A percentile compares a stretch with the other conserved stretches of the same genome.
Conservation (phyloP, 176 grass and related monocot genomes). For the Zea luxurians region DNA sequence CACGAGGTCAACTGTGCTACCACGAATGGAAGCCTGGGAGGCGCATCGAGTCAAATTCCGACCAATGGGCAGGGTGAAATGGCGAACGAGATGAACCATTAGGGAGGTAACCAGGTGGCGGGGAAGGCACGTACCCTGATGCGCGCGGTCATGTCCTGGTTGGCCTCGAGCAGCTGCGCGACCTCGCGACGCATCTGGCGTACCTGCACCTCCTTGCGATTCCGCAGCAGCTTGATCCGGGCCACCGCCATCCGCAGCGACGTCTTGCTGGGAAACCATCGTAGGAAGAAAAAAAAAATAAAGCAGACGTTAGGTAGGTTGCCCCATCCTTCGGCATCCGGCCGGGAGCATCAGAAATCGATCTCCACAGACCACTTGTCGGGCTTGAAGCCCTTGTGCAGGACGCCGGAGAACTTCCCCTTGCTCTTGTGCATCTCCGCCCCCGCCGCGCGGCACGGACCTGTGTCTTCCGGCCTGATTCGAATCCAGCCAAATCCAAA, state of each 20-base stretch:
- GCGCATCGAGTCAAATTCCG: background rate
- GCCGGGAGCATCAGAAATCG: background rate
- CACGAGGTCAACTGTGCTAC: background rate
- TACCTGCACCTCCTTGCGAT: conserved; percentile 63
- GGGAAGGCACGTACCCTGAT: conserved; percentile 55
- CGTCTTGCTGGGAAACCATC: conserved; percentile 63
- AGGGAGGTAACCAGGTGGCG: background rate
- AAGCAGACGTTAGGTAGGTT: background rate
- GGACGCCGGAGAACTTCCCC: conserved; percentile 74
- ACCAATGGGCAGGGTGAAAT: background rate
- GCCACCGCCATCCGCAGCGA: conserved; percentile 80
- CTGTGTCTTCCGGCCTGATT: conserved; percentile 16
- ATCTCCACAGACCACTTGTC: conserved; percentile 77
- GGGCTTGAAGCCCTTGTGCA: conserved; percentile 87
- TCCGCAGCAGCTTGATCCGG: conserved; percentile 88
- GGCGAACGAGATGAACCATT: background rate
- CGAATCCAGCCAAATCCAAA: conserved; percentile 1
- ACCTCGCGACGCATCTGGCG: conserved; percentile 77
- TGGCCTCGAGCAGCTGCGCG: conserved; percentile 71
- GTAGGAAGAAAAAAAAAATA: background rate
- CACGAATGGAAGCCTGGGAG: background rate
- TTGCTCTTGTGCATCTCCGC: conserved; percentile 47
- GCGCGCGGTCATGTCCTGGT: conserved; percentile 84
- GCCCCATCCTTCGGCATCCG: background rate
- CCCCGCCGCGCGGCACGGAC: background rate